phyloP scores from a whole-genome alignment of 345 rosid genomes.

The Eutrema yunnanense region DNA sequence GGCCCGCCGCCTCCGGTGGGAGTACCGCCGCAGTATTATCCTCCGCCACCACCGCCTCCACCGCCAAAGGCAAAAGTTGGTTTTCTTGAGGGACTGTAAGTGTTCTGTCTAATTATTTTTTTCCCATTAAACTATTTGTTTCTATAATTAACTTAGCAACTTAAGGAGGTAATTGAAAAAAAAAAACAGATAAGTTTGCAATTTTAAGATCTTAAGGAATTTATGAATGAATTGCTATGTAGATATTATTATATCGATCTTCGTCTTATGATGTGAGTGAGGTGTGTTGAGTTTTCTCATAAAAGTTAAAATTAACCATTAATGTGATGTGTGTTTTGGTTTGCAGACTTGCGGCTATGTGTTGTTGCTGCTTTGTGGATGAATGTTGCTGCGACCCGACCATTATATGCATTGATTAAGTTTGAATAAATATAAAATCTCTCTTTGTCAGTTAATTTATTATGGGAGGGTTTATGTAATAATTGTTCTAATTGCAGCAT shows the following conservation, averaged over 20 bases:
- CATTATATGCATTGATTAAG: conserved; percentile 32
- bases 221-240: background rate
- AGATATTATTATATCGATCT: background rate
- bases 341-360: conserved; percentile 59
- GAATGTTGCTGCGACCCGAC: conserved; percentile 75
- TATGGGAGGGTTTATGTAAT: background rate
- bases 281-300: no score
- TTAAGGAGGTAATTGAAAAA: no score
- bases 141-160: no score
- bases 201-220: background rate
- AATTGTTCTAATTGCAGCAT: background rate
- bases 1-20: no score
- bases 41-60: no score
- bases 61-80: no score
- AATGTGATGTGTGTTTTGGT: conserved; percentile 2
- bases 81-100: no score
- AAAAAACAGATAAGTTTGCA: background rate
- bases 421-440: background rate
- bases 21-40: no score
- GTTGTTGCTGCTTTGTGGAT: conserved; percentile 70
- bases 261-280: background rate
- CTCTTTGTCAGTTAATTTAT: background rate
- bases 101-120: no score
- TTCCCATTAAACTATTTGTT: no score
- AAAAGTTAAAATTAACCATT: background rate